Base-by-base conservation (phyloP, 2,329 filamentous ascomycete genomes). In the Immersiporthe knoxdaviesiana region DNA sequence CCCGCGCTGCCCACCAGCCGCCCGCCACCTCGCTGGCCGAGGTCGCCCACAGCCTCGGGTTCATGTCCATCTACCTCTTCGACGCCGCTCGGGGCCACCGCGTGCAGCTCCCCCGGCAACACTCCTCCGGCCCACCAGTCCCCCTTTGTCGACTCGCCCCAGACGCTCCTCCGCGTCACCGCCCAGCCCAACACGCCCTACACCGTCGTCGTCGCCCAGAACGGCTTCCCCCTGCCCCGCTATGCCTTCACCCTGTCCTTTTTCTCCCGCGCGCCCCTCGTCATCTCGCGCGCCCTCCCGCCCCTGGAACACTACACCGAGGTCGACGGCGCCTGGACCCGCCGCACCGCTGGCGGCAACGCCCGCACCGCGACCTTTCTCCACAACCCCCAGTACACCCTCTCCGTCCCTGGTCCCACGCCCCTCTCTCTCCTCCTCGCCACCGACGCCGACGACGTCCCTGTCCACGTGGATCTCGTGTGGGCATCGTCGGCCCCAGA, bases 111-210 rank as follows among this genome's bases (percentile, higher is more conserved):
- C 89, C n/a, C 88, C 66, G 92, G 95, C 68, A 88, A 88, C 8
- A 87, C 90, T 32, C 61, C 61, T 2, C 56, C 64, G 18, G 78
- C 92, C 0, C 89, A 92, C 74, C 89, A 91, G 47, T 92, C 91
- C 0, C 92, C 93, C n/a, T 97, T 93, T 72, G 93, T 98, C 44
- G 95, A 97, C 79, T 97, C 94, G 2, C 94, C 94, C 1, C 97
- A 98, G 78, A 97, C 92, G 0, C 87, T 99, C 10, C 88, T 97
- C 59, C 90, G 91, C 69, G 85, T 97, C 71, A 87, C 92, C 37
- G 84, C 82, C 3, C 78, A 78, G 30, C 78, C 79, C 6, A 78
- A 77, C 58, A 77, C 77, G 8, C 74, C 78, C 1, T 86, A 87
- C 73, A 87, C 85, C 1, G 82, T 92, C 11, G 90, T 92, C 74